Conservation (phyloP, 78 protist genomes). For the Monosiga brevicollis region DNA sequence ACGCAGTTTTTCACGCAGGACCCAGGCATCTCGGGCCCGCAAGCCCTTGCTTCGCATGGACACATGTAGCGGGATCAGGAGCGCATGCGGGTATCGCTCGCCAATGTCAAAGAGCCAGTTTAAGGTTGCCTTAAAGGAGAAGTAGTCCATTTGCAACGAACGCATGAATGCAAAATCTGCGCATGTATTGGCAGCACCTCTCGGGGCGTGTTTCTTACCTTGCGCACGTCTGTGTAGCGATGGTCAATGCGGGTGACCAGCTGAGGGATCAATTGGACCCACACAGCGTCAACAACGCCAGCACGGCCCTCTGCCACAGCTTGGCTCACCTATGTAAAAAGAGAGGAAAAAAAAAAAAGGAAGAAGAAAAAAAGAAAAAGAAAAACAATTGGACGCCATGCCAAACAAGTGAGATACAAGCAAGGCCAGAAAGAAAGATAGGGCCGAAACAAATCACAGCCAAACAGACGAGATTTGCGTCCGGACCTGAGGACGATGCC, state of each 20-base stretch:
- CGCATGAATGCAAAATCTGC: too few species aligned
- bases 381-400: constrained; percentile 9
- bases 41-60: too few species aligned
- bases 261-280: constrained; percentile 91
- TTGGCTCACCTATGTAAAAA: background rate
- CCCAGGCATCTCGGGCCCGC: too few species aligned
- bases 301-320: constrained; percentile 48
- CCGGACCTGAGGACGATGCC: background rate
- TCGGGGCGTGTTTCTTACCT: background rate
- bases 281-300: constrained; percentile 76
- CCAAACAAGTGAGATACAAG: too few species aligned
- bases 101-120: constrained; percentile 29
- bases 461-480: background rate
- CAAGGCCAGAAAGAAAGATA: background rate
- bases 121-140: background rate
- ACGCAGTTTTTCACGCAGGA: too few species aligned
- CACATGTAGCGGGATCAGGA: constrained; percentile 69
- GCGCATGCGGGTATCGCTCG: constrained; percentile 64
- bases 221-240: background rate
- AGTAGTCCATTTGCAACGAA: too few species aligned
- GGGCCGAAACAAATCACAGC: background rate
- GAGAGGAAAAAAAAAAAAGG: background rate
- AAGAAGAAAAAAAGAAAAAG: background rate
- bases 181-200: too few species aligned
- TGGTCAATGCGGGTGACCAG: constrained; percentile 64